These are phyloP conservation scores for Hapsidospora chrysogenum DNA, from an alignment of 495 filamentous ascomycete species.

Conservation along the genomic window DNA sequence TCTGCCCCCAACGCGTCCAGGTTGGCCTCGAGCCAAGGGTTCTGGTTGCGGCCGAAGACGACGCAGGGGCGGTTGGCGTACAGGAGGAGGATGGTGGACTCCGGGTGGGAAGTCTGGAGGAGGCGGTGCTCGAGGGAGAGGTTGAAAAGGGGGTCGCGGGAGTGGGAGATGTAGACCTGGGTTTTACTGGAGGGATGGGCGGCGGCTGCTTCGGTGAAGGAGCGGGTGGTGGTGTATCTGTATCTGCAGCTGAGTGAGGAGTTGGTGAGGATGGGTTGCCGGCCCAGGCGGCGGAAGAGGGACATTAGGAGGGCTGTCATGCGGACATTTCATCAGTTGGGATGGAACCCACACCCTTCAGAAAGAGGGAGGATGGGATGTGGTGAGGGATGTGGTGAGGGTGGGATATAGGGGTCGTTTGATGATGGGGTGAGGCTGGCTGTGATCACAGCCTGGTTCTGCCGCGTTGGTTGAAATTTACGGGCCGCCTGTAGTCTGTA, in stretches of 20 bases:
- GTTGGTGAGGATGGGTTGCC: too few relatives aligned
- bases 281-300: too few relatives aligned
- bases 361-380: background rate
- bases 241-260: too few relatives aligned
- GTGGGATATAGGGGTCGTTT: background rate
- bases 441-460: too few relatives aligned
- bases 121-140: conserved; percentile 92
- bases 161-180: conserved; percentile 63
- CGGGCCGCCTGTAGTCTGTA: background rate
- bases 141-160: conserved; percentile 68
- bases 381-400: background rate
- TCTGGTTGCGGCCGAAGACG: conserved; percentile 90
- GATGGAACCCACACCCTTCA: too few relatives aligned
- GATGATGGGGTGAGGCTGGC: background rate
- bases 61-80: conserved; percentile 78
- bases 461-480: background rate
- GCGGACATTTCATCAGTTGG: too few relatives aligned
- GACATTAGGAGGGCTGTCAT: too few relatives aligned
- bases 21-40: conserved; percentile 88
- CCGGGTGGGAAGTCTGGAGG: conserved; percentile 47
- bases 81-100: conserved; percentile 66
- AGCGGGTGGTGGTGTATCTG: conserved; percentile 5
- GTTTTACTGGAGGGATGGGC: conserved; percentile 10
- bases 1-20: conserved; percentile 32
- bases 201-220: conserved; percentile 9